phyloP scores from a whole-genome alignment of 2,329 filamentous ascomycete genomes.

The Colletotrichum lentis region DNA sequence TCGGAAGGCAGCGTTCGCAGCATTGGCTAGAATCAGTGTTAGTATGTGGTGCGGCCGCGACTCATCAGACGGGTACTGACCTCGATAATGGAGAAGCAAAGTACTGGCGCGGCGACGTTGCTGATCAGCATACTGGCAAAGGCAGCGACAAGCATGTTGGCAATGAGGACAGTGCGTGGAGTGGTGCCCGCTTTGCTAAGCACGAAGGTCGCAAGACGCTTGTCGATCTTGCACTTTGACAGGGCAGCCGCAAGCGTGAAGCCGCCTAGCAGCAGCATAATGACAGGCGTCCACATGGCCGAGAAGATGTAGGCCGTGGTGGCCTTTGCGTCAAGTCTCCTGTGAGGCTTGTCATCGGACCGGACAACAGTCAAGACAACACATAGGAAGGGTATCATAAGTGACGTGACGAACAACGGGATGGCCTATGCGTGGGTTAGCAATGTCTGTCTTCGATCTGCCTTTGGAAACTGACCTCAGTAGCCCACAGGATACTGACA shows the following conservation, averaged over 20 bases:
- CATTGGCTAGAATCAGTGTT: conserved; percentile 70
- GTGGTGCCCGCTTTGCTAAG: conserved; percentile 94
- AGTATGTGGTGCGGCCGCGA: conserved; percentile 19
- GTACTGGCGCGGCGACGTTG: conserved; percentile 94
- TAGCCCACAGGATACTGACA: conserved; percentile 94
- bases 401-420: conserved; percentile 93
- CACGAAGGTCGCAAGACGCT: conserved; percentile 94
- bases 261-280: conserved; percentile 95
- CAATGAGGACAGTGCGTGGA: conserved; percentile 87
- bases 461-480: conserved; percentile 70
- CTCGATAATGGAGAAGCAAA: conserved; percentile 98
- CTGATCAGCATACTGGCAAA: conserved; percentile 99
- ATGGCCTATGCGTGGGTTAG: conserved; percentile 70
- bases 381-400: conserved; percentile 91
- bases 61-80: conserved; percentile 53
- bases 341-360: conserved; percentile 64
- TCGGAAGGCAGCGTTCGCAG: conserved; percentile 90
- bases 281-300: conserved; percentile 99
- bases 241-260: conserved; percentile 95
- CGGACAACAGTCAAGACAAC: conserved; percentile 87
- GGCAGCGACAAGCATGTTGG: conserved; percentile 98
- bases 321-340: conserved; percentile 77
- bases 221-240: conserved; percentile 97
- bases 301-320: conserved; percentile 88
- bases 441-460: not conserved